phyloP scores from a whole-genome alignment of 768 basidiomycete genomes.

The Botryobasidium botryosum region DNA sequence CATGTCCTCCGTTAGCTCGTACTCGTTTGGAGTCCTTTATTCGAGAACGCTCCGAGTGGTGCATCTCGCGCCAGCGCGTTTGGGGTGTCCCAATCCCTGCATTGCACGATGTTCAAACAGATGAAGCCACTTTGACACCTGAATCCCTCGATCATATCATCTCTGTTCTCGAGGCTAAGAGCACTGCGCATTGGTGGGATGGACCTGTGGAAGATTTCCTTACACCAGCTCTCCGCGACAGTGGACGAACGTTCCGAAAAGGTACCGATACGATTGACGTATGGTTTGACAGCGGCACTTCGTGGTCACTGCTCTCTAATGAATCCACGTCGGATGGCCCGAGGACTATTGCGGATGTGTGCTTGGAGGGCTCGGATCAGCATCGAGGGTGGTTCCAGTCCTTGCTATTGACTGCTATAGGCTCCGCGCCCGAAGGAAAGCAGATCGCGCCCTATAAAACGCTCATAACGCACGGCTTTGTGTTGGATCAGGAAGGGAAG shows the following conservation, averaged over 20 bases:
- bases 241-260: conserved; percentile 43
- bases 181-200: conserved; percentile 83
- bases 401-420: conserved; percentile 68
- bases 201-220: conserved; percentile 73
- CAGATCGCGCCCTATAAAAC: conserved; percentile 47
- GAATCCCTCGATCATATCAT: conserved; percentile 62
- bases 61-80: conserved; percentile 90
- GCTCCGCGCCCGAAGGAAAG: conserved; percentile 24
- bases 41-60: conserved; percentile 88
- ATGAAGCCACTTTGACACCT: conserved; percentile 44
- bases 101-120: conserved; percentile 47
- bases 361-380: conserved; percentile 91
- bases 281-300: conserved; percentile 95
- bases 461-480: conserved; percentile 93
- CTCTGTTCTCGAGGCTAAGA: conserved; percentile 48
- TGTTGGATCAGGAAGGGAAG: conserved; percentile 73
- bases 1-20: conserved; percentile 35
- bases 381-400: conserved; percentile 99
- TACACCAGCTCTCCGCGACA: conserved; percentile 33
- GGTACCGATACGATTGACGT: conserved; percentile 96
- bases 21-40: conserved; percentile 81
- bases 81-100: conserved; percentile 98
- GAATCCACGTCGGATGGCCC: conserved; percentile 13
- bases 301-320: conserved; percentile 61
- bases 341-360: conserved; percentile 49